Evolutionary conservation across 2,329 filamentous ascomycete species (phyloP), one percentile per base, ranked within the genome.

Genomic region (Ceratocystis cubensis): DNA sequence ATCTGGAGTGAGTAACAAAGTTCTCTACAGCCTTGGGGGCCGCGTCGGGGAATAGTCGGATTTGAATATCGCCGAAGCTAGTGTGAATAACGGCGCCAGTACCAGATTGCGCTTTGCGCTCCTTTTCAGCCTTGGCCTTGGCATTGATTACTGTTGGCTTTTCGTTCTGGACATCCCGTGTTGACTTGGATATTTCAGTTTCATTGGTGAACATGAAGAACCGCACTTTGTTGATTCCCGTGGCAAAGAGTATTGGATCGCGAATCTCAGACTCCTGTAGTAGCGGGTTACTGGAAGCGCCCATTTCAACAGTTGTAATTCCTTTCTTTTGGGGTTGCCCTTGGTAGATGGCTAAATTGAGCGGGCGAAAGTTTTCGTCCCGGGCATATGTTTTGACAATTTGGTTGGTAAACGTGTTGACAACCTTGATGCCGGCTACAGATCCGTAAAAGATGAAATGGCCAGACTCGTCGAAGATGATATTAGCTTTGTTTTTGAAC

Each of bases 151-250:
- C 78, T 1, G 84, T 87, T 0, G 93, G 94, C 71, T 91, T 92
- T 76, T 99, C 94, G 74, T 99, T 99, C 71, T 96, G 91, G 10
- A 99, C 82, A 74, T 99, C 94, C 70, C 94, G 86, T 45, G 87
- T 87, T 6, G 88, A 88, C 75, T 93, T 96, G 70, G 86, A 88
- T 64, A 94, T 82, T 28, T 91, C 88, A 46, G 87, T 84, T 48
- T 96, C 89, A 75, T 96, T 96, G 45, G 90, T 96, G 76, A 96
- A 99, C 85, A 97, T 91, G 81, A 96, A 99, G 78, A 99, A 99
- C 50, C 95, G 88, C 33, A 88, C 84, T 76, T 96, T 97, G 69
- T 87, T 88, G 59, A 89, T 87, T 0, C 87, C 93, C 0, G 94
- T 97, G 8, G 84, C 82, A 57, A 95, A 83, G 6, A 99, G 80